phyloP scores from a whole-genome alignment of 345 rosid species.

The Excoecaria cochinchinensis region DNA sequence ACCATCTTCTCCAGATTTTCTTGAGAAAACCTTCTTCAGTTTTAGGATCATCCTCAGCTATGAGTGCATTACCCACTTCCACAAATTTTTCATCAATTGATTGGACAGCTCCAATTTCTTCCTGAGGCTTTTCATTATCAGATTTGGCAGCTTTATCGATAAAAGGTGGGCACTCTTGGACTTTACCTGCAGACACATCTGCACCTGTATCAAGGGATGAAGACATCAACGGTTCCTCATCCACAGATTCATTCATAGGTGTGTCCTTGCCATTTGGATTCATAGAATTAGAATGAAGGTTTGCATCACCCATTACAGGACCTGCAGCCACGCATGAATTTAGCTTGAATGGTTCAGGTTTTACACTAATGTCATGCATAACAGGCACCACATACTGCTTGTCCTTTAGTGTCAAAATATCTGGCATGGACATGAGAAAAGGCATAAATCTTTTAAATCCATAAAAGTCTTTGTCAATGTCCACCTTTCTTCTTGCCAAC shows the following conservation, averaged over 20 bases:
- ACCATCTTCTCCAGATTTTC: conserved; percentile 50
- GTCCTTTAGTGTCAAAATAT: conserved; percentile 45
- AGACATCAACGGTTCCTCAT: conserved; percentile 13
- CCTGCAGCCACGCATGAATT: conserved; percentile 10
- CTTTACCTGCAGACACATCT: conserved; percentile 20
- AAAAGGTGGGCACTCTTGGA: conserved; percentile 20
- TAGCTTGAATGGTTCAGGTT: conserved; percentile 31
- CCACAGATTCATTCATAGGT: conserved; percentile 22
- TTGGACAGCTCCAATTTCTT: conserved; percentile 25
- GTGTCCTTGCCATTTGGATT: conserved; percentile 26
- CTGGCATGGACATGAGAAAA: conserved; percentile 67
- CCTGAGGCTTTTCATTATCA: conserved; percentile 12
- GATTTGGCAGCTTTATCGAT: conserved; percentile 22
- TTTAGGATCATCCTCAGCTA: conserved; percentile 24
- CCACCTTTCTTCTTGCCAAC: conserved; percentile 40
- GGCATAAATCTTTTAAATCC: conserved; percentile 59
- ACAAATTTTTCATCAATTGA: conserved; percentile 16
- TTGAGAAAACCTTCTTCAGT: conserved; percentile 38
- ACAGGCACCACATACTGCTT: conserved; percentile 41
- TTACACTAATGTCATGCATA: conserved; percentile 29
- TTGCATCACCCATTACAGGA: conserved; percentile 15
- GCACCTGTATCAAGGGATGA: conserved; percentile 16
- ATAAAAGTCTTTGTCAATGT: conserved; percentile 51
- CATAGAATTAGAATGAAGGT: conserved; percentile 9
- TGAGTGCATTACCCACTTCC: conserved; percentile 15